phyloP scores from a whole-genome alignment of 345 rosid genomes.

The Arabidopsis arenosa region DNA sequence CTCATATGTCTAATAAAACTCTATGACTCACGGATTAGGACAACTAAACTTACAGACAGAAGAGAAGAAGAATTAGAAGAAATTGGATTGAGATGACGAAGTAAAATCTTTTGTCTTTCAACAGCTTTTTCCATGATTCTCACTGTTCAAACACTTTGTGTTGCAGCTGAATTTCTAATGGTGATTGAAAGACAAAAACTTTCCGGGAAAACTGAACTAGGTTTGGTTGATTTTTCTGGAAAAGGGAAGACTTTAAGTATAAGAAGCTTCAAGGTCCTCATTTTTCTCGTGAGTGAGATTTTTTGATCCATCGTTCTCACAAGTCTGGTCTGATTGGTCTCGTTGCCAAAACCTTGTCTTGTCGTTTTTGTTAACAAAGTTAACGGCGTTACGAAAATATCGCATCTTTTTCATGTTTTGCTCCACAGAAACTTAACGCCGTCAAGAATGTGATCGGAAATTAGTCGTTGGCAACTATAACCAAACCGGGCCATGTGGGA shows the following conservation, averaged over 20 bases:
- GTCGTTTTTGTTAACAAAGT: slow-evolving; percentile 1
- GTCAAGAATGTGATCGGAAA: not conserved
- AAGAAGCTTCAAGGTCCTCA: not conserved
- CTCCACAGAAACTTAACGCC: slow-evolving; percentile 2
- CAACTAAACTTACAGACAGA: slow-evolving; percentile 58
- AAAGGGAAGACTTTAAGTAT: slow-evolving; percentile 12
- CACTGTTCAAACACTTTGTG: not conserved
- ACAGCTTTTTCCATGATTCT: slow-evolving; percentile 74
- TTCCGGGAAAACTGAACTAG: not conserved
- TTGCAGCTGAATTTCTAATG: slow-evolving; percentile 13
- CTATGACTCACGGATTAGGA: not conserved
- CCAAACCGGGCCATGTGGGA: not conserved
- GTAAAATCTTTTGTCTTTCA: slow-evolving; percentile 78
- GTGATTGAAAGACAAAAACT: not conserved
- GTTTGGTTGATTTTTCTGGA: not conserved
- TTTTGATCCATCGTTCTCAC: not conserved
- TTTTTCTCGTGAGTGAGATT: not conserved
- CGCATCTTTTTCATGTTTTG: not conserved
- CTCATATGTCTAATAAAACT: not conserved
- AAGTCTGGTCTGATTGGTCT: not conserved
- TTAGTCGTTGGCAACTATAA: not conserved
- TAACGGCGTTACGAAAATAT: slow-evolving; percentile 25
- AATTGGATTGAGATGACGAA: slow-evolving; percentile 73
- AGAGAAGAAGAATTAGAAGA: slow-evolving; percentile 47
- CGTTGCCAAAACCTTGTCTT: slow-evolving; percentile 19